Base-by-base conservation (phyloP, 768 basidiomycete species). In the Mycena capillaripes region DNA sequence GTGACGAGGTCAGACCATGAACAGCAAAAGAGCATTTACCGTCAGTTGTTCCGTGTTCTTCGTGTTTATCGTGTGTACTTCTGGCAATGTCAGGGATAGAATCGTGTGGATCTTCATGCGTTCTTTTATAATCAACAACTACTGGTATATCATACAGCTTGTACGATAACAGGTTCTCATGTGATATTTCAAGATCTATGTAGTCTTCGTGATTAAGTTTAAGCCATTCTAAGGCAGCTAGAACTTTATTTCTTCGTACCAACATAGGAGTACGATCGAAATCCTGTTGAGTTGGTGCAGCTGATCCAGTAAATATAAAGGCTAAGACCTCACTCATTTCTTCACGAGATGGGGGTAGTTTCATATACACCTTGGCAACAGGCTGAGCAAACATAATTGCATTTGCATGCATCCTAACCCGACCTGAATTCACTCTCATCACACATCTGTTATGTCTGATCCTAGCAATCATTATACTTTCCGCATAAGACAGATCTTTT, bases 301-400 rank as follows among this genome's bases (percentile, higher is more conserved):
- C 59, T 0, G 69, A 58, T 3, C 72, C 75, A 27, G 59, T 71
- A 46, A 77, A 59, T 73, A 55, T 30, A 77, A 66, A 52, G 63
- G 77, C 58, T 72, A 75, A 23, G 0, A 78, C 57, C 52, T 80
- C 75, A 62, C 77, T 75, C 6, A 80, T 52, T 12, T 81, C 78
- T 2, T 55, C 53, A 16, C 53, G 5, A 3, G 25, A 16, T 4
- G 53, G 53, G 2, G 53, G 53, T 6, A 55, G 19, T 9, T 55
- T 29, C 53, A 27, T 10, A 55, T 30, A 55, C 6, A 55, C 53
- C 16, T 77, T 79, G 0, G 57, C 52, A 23, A 74, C 73, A 0
- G 80, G 80, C 23, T 73, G 62, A 29, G 74, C 76, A 71, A 79
- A 80, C 8, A 74, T 68, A 12, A 82, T 71, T 0, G 75, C 79